Base-by-base conservation (phyloP, 495 filamentous ascomycete genomes). In the Aspergillus taichungensis region DNA sequence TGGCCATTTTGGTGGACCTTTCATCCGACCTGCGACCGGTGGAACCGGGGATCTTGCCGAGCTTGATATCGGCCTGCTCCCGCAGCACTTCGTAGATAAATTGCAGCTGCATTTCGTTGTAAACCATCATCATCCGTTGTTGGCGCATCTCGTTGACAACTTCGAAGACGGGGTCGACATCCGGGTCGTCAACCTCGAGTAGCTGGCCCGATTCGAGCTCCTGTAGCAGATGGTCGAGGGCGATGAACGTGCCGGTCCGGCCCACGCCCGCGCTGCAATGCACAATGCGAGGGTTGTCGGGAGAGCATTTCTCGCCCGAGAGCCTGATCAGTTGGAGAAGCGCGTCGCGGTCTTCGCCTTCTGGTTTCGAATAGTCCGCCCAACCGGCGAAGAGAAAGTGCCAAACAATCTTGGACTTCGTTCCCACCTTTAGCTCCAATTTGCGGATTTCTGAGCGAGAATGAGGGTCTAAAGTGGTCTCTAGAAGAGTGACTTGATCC, bases 251-350 rank as follows among this genome's bases (percentile, higher is more conserved):
- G 40, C 92, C 92, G 12, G 84, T 90, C 41, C 92, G 81, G 14
- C 92, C 92, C 8, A 99, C 94, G 32, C 92, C 92, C 14, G 92
- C 92, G 52, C 84, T 89, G 66, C 90, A 96, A 60, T 97, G 92
- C 13, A 97, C 79, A 43, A 97, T 80, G 32, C 91, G 82, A 6
- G 92, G 88, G 53, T 87, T 94, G 8, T 74, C 63, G n/a, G 62
- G 63, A 6, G 67, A 65, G 52, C 83, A 86, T 60, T 87, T 84
- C 46, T 78, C 76, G 34, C 79, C 77, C 3, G 88, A 91, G 30
- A 89, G 63, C 34, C 76, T 75, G 66, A 96, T 82, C 8, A 96
- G 67, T 29, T 84, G 75, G 13, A 96, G 75, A 35, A 99, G 80
- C 30, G 83, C 84, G 28, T 74, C 74, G 30, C 88, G 78, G 51